Conservation (phyloP, 352 stramenopile genomes). For the Saprolegnia diclina region DNA sequence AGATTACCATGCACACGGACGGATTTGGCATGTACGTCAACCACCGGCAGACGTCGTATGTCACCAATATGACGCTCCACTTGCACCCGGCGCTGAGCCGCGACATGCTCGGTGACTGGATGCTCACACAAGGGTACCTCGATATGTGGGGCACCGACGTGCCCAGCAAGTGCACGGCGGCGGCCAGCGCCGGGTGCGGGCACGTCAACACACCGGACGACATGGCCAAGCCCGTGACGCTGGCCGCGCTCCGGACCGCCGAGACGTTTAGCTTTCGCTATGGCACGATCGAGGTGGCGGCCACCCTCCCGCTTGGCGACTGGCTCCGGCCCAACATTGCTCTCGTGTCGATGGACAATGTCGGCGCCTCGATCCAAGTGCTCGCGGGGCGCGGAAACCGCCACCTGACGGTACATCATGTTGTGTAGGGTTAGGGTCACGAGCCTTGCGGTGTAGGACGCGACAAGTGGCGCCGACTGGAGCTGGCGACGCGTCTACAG, state of each 20-base stretch:
- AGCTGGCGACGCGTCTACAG: neutral
- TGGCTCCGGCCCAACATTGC: neutral
- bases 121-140: constrained; percentile 15
- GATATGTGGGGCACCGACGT: constrained; percentile 25
- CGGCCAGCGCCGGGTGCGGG: constrained; percentile 1
- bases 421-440: neutral
- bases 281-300: constrained; percentile 1
- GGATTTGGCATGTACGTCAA: constrained; percentile 26
- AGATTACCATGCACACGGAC: constrained; percentile 22
- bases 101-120: constrained; percentile 19
- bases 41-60: constrained; percentile 16
- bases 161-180: constrained; percentile 21
- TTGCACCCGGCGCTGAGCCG: constrained; percentile 11
- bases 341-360: neutral
- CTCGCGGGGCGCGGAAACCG: neutral
- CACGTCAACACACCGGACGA: constrained; percentile 12
- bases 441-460: neutral
- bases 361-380: neutral
- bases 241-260: constrained; percentile 10
- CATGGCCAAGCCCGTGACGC: constrained; percentile 9
- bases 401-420: neutral
- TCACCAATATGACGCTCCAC: neutral
- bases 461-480: neutral
- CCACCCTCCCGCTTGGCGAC: neutral
- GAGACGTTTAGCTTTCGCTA: constrained; percentile 19